These are phyloP conservation scores for Trichoderma hamatum DNA, from an alignment of 2,329 filamentous ascomycete species.

Conservation along the genomic window DNA sequence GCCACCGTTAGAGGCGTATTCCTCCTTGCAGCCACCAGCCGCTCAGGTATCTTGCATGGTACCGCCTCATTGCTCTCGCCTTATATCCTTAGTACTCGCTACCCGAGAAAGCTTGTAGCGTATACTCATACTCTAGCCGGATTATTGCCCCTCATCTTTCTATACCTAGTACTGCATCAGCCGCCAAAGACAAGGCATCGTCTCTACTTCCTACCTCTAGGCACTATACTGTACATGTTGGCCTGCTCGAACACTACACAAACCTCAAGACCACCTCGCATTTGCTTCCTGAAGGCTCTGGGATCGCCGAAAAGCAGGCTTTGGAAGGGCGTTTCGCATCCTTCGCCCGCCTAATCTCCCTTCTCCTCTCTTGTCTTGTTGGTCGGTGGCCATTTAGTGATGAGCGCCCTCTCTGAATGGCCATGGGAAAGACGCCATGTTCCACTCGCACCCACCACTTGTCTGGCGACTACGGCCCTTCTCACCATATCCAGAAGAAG, in stretches of 20 bases:
- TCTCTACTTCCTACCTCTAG: no score
- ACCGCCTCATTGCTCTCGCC: slow-evolving; percentile 4
- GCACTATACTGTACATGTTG: not conserved
- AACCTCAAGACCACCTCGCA: not conserved
- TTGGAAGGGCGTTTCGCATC: not conserved
- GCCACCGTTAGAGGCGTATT: not conserved
- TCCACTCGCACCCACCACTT: slow-evolving; percentile 24
- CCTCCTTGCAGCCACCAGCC: slow-evolving; percentile 8
- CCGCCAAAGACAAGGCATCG: not conserved
- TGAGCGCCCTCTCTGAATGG: slow-evolving; percentile 16
- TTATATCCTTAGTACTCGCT: not conserved
- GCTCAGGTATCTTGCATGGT: slow-evolving; percentile 18
- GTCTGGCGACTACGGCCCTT: slow-evolving; percentile 17
- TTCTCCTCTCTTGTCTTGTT: slow-evolving; percentile 8
- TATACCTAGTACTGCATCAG: not conserved
- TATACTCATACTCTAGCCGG: not conserved
- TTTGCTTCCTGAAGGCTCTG: slow-evolving; percentile 1
- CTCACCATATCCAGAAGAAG: slow-evolving; percentile 5
- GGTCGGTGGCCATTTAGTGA: slow-evolving; percentile 5
- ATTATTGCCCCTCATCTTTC: no score
- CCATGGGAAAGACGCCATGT: slow-evolving; percentile 9
- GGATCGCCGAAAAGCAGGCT: not conserved
- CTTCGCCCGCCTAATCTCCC: not conserved
- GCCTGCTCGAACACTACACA: not conserved
- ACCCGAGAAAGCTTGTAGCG: not conserved